Conservation (phyloP, 2,329 filamentous ascomycete genomes). For the Periconia sp. region DNA sequence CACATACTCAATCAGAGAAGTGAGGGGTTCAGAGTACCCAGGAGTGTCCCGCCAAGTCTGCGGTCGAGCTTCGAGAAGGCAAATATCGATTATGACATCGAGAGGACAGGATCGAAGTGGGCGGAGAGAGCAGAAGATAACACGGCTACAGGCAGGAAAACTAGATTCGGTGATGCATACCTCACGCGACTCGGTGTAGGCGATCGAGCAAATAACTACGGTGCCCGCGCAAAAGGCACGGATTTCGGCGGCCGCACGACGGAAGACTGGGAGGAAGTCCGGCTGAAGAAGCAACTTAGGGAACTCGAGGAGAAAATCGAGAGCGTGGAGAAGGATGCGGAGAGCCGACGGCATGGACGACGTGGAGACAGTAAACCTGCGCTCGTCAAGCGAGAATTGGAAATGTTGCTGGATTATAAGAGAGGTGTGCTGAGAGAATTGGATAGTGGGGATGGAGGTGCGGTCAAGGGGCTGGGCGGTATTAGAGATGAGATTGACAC, state of each 20-base stretch:
- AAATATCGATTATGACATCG: conserved; percentile 94
- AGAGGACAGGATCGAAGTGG: conserved; percentile 79
- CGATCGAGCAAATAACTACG: conserved; percentile 72
- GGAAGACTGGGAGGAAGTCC: conserved; percentile 95
- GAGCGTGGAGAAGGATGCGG: conserved; percentile 76
- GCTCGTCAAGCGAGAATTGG: conserved; percentile 90
- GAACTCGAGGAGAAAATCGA: conserved; percentile 89
- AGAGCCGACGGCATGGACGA: conserved; percentile 61
- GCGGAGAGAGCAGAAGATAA: conserved; percentile 78
- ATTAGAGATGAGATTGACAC: conserved; percentile 85
- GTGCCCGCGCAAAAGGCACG: conserved; percentile 74
- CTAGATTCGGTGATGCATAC: conserved; percentile 97
- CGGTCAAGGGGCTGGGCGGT: conserved; percentile 69
- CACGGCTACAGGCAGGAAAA: conserved; percentile 86
- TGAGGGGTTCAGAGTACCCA: conserved; percentile 92
- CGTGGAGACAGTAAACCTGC: conserved; percentile 80
- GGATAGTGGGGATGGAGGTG: conserved; percentile 73
- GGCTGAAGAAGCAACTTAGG: conserved; percentile 87
- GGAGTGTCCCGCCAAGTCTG: conserved; percentile 88
- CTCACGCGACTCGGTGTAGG: conserved; percentile 83
- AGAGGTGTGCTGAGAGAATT: conserved; percentile 76
- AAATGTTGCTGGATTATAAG: conserved; percentile 96
- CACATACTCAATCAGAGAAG: conserved; percentile 97
- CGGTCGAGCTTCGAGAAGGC: conserved; percentile 92
- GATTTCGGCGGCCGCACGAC: conserved; percentile 88